phyloP scores from a whole-genome alignment of 306 rosid genomes.

The Rosa rugosa region DNA sequence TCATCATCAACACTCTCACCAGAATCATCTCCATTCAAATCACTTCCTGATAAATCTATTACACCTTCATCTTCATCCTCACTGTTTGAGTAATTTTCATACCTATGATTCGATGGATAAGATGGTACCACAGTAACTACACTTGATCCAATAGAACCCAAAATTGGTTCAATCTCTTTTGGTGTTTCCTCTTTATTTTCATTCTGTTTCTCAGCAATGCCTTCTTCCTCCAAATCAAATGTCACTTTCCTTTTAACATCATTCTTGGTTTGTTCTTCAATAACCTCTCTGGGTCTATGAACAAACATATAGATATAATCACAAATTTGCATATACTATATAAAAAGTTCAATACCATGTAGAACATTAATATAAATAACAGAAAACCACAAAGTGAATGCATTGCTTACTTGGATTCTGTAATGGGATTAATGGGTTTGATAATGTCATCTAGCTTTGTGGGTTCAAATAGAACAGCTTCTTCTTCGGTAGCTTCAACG shows the following conservation, averaged over 20 bases:
- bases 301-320: neutral
- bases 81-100: constrained; percentile 25
- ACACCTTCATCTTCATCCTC: constrained; percentile 28
- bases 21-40: constrained; percentile 17
- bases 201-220: constrained; percentile 20
- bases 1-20: constrained; percentile 1
- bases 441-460: constrained; percentile 24
- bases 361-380: neutral
- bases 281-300: constrained; percentile 32
- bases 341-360: neutral
- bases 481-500: constrained; percentile 30
- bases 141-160: constrained; percentile 11
- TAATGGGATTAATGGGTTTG: constrained; percentile 22
- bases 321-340: neutral
- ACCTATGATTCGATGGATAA: constrained; percentile 20
- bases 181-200: constrained; percentile 22
- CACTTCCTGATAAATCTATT: constrained; percentile 3
- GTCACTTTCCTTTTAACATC: constrained; percentile 25
- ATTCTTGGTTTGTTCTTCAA: constrained; percentile 32
- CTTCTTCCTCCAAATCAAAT: constrained; percentile 32
- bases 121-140: constrained; percentile 6
- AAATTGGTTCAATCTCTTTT: constrained; percentile 13
- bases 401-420: constrained; percentile 47
- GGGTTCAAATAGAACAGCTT: constrained; percentile 13
- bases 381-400: constrained; percentile 5